Conservation (phyloP, 768 basidiomycete genomes). For the Kwoniella sp. region DNA sequence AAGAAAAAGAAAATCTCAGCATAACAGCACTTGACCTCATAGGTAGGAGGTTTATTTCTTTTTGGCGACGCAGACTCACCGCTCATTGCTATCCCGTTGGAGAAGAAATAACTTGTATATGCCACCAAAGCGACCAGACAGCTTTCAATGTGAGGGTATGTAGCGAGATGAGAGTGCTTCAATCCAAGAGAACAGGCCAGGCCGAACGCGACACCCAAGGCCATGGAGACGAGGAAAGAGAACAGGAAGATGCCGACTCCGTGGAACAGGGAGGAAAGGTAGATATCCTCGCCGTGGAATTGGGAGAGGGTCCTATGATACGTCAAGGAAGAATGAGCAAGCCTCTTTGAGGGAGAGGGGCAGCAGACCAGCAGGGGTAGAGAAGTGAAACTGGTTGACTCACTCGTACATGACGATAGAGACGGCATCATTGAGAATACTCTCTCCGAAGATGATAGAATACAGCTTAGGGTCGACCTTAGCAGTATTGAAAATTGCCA, state of each 20-base stretch:
- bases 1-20: too few relatives aligned
- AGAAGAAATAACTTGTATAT: slow-evolving; percentile 98
- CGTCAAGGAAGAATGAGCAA: too few relatives aligned
- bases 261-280: slow-evolving; percentile 83
- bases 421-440: slow-evolving; percentile 95
- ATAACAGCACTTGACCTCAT: too few relatives aligned
- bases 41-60: too few relatives aligned
- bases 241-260: slow-evolving; percentile 97
- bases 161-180: slow-evolving; percentile 85
- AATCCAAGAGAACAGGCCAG: slow-evolving; percentile 86
- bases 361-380: background rate
- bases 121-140: slow-evolving; percentile 92
- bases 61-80: slow-evolving; percentile 57
- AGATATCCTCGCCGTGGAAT: slow-evolving; percentile 85
- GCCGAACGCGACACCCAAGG: slow-evolving; percentile 87
- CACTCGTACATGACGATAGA: slow-evolving; percentile 99
- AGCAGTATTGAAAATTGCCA: slow-evolving; percentile 97
- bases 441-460: slow-evolving; percentile 95
- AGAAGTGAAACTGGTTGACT: slow-evolving; percentile 53
- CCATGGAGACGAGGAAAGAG: slow-evolving; percentile 92
- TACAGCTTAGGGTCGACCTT: slow-evolving; percentile 98
- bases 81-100: slow-evolving; percentile 85
- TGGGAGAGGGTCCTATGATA: slow-evolving; percentile 75
- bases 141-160: slow-evolving; percentile 87
- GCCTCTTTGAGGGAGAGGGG: too few relatives aligned